These are phyloP conservation scores for Fraxinus baroniana DNA, from an alignment of 305 asterid genomes.

Conservation along the genomic window DNA sequence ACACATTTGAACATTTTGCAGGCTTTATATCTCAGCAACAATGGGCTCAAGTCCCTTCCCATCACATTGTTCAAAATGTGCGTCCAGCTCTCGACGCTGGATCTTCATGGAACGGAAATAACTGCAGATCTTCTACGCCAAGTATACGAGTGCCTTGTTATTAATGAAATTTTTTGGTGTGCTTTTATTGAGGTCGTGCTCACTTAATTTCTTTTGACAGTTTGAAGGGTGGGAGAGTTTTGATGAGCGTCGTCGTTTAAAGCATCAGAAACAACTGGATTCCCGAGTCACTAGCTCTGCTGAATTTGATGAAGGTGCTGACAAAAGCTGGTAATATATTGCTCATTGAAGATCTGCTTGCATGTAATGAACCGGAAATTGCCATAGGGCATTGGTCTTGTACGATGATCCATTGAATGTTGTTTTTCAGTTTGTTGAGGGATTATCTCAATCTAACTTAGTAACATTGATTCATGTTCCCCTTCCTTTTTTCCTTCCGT, in stretches of 20 bases:
- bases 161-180: not conserved
- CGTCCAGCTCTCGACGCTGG: conserved; percentile 67
- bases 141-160: conserved; percentile 32
- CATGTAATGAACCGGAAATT: not conserved
- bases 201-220: conserved; percentile 35
- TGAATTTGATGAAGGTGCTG: conserved; percentile 96
- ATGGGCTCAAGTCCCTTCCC: conserved; percentile 76
- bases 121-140: conserved; percentile 76
- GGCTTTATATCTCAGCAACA: conserved; percentile 71
- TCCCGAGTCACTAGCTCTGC: conserved; percentile 67
- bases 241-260: conserved; percentile 70
- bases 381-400: not conserved
- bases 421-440: not conserved
- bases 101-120: conserved; percentile 84
- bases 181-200: not conserved
- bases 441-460: not conserved
- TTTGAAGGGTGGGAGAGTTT: conserved; percentile 89
- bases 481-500: not conserved
- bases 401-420: not conserved
- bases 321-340: conserved; percentile 46
- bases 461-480: not conserved
- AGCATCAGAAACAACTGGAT: conserved; percentile 93
- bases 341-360: not conserved
- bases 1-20: conserved; percentile 28
- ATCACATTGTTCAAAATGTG: conserved; percentile 55